phyloP scores from a whole-genome alignment of 179 eudicot genomes.

The Amaranthus tricolor region DNA sequence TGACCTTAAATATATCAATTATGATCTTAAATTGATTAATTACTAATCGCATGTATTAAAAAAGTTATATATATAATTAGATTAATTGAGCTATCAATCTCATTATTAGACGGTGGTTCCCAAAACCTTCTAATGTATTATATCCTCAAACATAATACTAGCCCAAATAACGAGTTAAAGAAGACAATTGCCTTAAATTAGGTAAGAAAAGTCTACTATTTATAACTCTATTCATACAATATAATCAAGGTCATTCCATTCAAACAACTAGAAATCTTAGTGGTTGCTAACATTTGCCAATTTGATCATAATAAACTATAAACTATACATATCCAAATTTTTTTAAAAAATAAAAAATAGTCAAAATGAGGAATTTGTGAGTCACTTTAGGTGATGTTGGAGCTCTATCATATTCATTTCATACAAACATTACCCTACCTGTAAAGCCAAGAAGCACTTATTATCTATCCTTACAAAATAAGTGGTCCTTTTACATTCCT shows the following conservation, averaged over 20 bases:
- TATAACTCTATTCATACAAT: neutral
- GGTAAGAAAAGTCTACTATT: neutral
- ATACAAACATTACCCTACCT: conserved; percentile 1
- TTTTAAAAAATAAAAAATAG: neutral
- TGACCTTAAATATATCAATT: no score
- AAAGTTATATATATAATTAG: no score
- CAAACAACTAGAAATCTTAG: neutral
- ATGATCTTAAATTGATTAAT: no score
- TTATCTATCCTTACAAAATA: no score
- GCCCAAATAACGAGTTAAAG: no score
- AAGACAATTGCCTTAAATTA: no score
- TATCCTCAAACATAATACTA: no score
- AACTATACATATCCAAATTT: neutral
- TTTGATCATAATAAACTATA: neutral
- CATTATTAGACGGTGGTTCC: no score
- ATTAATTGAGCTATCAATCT: no score
- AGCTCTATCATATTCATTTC: neutral
- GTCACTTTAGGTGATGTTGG: conserved; percentile 4
- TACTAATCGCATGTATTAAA: no score
- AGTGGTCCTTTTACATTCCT: no score
- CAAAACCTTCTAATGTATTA: no score
- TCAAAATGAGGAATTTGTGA: conserved; percentile 3
- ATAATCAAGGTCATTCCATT: neutral
- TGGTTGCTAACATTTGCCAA: neutral
- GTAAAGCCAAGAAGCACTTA: neutral